Base-by-base conservation (phyloP, 2,329 filamentous ascomycete genomes). In the Aaosphaeria pasadenensis region DNA sequence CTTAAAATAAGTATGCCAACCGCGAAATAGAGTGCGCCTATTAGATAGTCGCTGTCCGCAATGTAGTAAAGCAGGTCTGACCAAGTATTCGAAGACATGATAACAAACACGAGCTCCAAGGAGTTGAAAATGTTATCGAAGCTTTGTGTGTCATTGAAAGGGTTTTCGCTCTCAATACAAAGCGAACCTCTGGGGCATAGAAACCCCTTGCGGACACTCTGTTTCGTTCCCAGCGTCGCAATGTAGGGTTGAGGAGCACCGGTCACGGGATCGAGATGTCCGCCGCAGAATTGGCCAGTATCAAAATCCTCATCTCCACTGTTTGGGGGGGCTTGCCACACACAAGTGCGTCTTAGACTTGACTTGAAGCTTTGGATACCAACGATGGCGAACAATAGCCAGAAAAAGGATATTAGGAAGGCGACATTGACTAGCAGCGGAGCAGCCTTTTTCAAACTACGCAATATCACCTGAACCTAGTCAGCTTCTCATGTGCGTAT, bases 21-120 rank as follows among this genome's bases (percentile, higher is more conserved):
- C 38, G 82, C 82, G 54, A 84, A 87, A 69, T 84, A 99, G 3
- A 97, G 75, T 1, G 91, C 89, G 4, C 91, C 85, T 11, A 89
- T 82, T 5, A 95, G 80, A 61, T 95, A 97, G 67, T 99, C 94
- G 29, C 89, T 95, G 62, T 95, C 85, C 45, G 88, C 91, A 4
- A 92, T 91, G 59, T 90, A 88, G 70, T 99, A 99, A 77, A 99
- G 90, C 45, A 97, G 75, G 69, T 97, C 90, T 1, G 90, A 88
- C 71, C 95, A 99, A 0, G 94, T 99, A 67, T 99, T 99, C 43
- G 91, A 92, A 61, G 90, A 96, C 89, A 99, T 99, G 64, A 99
- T 87, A 44, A 99, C 90, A 64, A 99, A 99, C 2, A 99, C 91
- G 49, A 97, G 77, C 72, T 99, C 91, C 45, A 97, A 74, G 0